These are phyloP conservation scores for Arthrobotrys musiformis DNA, from an alignment of 2,329 filamentous ascomycete species.

Conservation along the genomic window DNA sequence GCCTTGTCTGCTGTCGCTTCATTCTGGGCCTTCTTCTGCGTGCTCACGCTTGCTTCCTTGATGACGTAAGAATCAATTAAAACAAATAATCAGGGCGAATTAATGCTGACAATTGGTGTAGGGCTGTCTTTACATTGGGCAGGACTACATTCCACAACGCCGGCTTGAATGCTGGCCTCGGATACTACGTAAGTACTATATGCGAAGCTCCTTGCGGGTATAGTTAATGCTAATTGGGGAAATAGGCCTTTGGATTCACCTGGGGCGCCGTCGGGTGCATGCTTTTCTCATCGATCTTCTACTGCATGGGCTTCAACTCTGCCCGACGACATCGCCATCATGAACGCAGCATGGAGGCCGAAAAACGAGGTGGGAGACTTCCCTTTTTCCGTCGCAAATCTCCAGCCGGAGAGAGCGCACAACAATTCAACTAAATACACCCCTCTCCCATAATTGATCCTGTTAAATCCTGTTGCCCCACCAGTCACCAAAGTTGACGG, in stretches of 20 bases:
- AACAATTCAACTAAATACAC: constrained; percentile 14
- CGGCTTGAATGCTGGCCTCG: constrained; percentile 71
- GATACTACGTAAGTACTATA: constrained; percentile 61
- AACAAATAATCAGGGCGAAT: neutral
- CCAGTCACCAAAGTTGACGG: neutral
- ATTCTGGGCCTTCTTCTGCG: constrained; percentile 74
- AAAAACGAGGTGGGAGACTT: constrained; percentile 54
- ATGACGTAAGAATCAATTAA: constrained; percentile 74
- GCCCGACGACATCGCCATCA: constrained; percentile 63
- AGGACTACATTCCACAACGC: constrained; percentile 72
- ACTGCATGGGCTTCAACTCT: constrained; percentile 68
- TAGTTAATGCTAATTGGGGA: constrained; percentile 7
- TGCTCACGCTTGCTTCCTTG: constrained; percentile 73
- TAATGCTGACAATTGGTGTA: constrained; percentile 60
- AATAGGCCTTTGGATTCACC: constrained; percentile 77
- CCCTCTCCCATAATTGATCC: neutral
- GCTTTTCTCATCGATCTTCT: constrained; percentile 74
- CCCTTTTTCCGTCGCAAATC: constrained; percentile 47
- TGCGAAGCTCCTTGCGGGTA: neutral
- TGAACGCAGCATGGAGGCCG: constrained; percentile 37
- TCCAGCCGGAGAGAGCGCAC: constrained; percentile 41
- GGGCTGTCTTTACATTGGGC: constrained; percentile 74
- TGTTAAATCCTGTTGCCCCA: constrained; percentile 21
- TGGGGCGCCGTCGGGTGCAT: constrained; percentile 77
- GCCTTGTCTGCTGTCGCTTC: constrained; percentile 72